Evolutionary conservation across 2,329 filamentous ascomycete genomes (phyloP).

Genomic region (Penicillium fuscoglaucum): DNA sequence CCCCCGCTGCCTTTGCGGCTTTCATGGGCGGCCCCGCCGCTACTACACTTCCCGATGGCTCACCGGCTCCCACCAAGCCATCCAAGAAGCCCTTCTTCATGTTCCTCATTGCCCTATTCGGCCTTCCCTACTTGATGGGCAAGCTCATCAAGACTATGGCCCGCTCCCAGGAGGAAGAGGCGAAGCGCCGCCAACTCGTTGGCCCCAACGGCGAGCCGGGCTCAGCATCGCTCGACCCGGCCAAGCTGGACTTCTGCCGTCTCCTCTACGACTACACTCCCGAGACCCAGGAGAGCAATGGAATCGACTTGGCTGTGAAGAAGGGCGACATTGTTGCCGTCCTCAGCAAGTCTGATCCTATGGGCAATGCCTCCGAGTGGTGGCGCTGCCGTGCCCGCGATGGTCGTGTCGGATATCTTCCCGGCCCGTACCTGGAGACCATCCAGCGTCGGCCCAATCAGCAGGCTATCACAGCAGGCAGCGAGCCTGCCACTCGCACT

Average conservation of each 20-base stretch:
- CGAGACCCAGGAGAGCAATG: conserved; percentile 62
- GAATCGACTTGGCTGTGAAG: conserved; percentile 85
- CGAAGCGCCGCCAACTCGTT: conserved; percentile 51
- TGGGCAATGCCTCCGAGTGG: conserved; percentile 92
- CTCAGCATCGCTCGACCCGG: conserved; percentile 68
- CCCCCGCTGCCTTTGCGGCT: conserved; percentile 83
- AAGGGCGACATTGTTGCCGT: conserved; percentile 96
- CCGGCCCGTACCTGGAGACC: conserved; percentile 82
- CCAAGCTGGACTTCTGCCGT: conserved; percentile 94
- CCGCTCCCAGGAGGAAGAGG: conserved; percentile 78
- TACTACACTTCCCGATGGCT: conserved; percentile 62
- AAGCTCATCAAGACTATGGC: conserved; percentile 89
- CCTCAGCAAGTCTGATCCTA: conserved; percentile 85
- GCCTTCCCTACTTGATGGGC: conserved; percentile 93
- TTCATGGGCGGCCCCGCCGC: conserved; percentile 70
- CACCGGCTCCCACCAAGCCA: conserved; percentile 66
- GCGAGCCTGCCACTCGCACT: conserved; percentile 49
- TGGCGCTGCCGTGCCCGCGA: conserved; percentile 93
- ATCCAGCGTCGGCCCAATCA: conserved; percentile 58
- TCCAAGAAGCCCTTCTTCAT: conserved; percentile 95
- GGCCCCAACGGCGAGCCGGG: conserved; percentile 51
- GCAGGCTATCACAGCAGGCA: conserved; percentile 46
- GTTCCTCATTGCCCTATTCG: conserved; percentile 92
- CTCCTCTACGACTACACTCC: conserved; percentile 93
- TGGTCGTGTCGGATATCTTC: conserved; percentile 86